Base-by-base conservation (phyloP, 371 early-diverging fungal species). In the Mortierella sp. region DNA sequence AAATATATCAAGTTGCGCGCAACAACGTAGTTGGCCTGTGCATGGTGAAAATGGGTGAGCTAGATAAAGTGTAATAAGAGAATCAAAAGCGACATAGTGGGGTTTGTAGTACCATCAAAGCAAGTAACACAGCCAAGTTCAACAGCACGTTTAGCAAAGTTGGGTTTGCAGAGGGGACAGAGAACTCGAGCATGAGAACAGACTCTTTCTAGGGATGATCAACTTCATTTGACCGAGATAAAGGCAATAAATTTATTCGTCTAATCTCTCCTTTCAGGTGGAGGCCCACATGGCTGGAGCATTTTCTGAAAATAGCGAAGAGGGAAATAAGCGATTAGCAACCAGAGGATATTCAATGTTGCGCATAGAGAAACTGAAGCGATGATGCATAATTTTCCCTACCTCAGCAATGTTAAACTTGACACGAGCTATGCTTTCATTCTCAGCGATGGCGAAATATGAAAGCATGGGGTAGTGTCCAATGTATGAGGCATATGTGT, bases 361-460 rank as follows among this genome's bases (percentile, higher is more conserved):
- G 5, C 43, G 8, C 8, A 41, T 10, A 41, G 5, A 41, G 8
- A 41, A 41, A 41, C 5, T 41, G 43, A 41, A 11, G 48, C 19
- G 48, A 57, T 43, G 15, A 16, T 2, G 22, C 4, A 15, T 45
- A 8, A 16, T 24, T 10, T 24, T 13, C 10, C 8, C 3, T 85
- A 94, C 94, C 90, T 95, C 91, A 50, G 94, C 66, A 61, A 94
- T 75, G 50, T 93, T 93, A 74, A 87, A 87, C 73, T 91, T 91
- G 57, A 92, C 88, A 47, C 97, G 85, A 15, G 91, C 94, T 41
- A 92, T 89, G 66, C 91, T 89, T 76, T 97, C 96, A 80, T 95
- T 95, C 83, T 96, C 95, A 3, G 96, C 95, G 16, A 96, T 90
- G 21, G 95, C 90, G 76, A 95, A 88, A 83, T 94, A 94, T 21